phyloP scores from a whole-genome alignment of 2,329 filamentous ascomycete species.

The Apiospora marii region DNA sequence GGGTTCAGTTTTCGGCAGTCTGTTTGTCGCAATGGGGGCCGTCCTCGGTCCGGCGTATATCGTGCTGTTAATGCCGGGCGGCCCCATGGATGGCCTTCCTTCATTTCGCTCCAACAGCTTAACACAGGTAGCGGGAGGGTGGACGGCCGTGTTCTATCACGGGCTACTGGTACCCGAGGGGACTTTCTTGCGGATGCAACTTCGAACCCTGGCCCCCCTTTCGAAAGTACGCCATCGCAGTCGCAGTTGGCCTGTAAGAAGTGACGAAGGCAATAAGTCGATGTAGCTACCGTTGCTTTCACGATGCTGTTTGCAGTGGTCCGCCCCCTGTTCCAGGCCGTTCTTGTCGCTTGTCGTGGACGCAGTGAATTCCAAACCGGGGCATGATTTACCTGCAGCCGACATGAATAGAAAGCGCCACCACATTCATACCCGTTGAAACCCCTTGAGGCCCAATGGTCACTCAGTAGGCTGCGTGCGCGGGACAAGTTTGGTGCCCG shows the following conservation, averaged over 20 bases:
- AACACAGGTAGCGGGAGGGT: not conserved
- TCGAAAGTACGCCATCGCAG: not conserved
- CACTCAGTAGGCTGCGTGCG: not conserved
- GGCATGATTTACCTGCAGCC: conserved; percentile 10
- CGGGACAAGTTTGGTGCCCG: not conserved
- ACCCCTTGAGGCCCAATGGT: not conserved
- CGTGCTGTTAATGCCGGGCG: conserved; percentile 8
- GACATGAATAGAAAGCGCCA: conserved; percentile 4
- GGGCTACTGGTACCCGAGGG: not conserved
- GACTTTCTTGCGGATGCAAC: not conserved
- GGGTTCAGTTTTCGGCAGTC: not conserved
- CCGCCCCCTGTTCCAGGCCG: conserved; percentile 2
- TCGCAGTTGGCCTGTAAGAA: not conserved
- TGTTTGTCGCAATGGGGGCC: not conserved
- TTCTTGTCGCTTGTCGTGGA: conserved; percentile 6
- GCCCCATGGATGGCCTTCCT: conserved; percentile 6
- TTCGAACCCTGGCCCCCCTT: not conserved
- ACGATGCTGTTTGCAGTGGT: not conserved
- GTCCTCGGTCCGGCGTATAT: conserved; percentile 2
- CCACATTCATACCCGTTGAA: not conserved
- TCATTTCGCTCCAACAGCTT: not conserved
- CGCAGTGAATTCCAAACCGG: not conserved
- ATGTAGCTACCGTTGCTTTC: not conserved
- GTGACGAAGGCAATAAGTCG: not conserved
- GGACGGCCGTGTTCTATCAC: not conserved